Evolutionary conservation across 345 rosid genomes (phyloP), one percentile per base, ranked within the genome.

Genomic region (Durio zibethinus): DNA sequence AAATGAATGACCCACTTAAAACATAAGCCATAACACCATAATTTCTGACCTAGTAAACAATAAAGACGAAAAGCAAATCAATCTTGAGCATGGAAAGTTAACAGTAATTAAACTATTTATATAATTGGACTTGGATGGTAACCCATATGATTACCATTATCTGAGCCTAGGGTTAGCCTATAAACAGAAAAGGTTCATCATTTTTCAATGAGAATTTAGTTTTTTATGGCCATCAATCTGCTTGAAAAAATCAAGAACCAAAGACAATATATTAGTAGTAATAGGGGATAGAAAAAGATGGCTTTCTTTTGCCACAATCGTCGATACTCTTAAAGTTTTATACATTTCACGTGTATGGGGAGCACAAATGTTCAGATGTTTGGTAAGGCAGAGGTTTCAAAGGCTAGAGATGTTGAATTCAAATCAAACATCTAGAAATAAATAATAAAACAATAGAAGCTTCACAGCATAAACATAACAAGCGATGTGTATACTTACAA

Each of bases 401-500:
- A 62, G 38, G 6, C 66, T 29, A 31, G 42, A 62, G 35, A 25
- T 59, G 35, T 62, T 31, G 2, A 31, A 40, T 61, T 10, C 31
- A 23, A 57, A 23, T 23, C 15, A 23, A 21, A 33, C 20, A 72
- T 72, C 62, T 40, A 72, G n/a, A 20, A 18, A 10, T 10, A 52
- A 25, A 4, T 8, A 9, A 25, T 23, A 68, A 50, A 72, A 52
- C 20, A 52, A 33, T 31, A 50, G 61, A 50, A 71, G 20, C 61
- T 52, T 20, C 61, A 71, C 20, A 10, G 18, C 27, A 20, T 35
- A 57, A 31, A n/a, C 57, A 35, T 62, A n/a, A 75, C 16, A 75
- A 61, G 38, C 6, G 20, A 64, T 10, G 31, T 35, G 27, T 7
- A 23, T n/a, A 53, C 99, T 87, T 89, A 94, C 98, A 92, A 27